Evolutionary conservation across 2,329 filamentous ascomycete species (phyloP).

Genomic region (Cladosporium sp.): DNA sequence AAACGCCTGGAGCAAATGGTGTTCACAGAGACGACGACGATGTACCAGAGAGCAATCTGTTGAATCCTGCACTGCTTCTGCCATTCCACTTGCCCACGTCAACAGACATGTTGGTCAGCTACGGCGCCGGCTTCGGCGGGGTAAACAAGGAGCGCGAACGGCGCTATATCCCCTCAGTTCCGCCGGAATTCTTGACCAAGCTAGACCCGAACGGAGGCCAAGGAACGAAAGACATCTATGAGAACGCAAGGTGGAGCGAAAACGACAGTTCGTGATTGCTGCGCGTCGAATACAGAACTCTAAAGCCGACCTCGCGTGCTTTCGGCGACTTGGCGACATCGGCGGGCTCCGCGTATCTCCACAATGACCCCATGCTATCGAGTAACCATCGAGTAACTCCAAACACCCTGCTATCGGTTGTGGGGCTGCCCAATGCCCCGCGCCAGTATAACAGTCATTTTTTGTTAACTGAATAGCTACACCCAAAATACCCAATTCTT

Average conservation of each 20-base stretch:
- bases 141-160: constrained; percentile 84
- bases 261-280: constrained; percentile 17
- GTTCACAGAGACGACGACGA: constrained; percentile 55
- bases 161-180: constrained; percentile 93
- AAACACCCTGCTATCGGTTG: not conserved
- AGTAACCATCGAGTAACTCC: not conserved
- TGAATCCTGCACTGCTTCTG: constrained; percentile 86
- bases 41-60: constrained; percentile 65
- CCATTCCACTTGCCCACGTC: constrained; percentile 93
- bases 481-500: not conserved
- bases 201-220: constrained; percentile 53
- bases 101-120: constrained; percentile 94
- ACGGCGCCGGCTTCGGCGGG: constrained; percentile 89
- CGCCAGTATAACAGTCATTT: constrained; percentile 5
- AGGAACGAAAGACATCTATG: constrained; percentile 25
- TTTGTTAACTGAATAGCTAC: not conserved
- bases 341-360: constrained; percentile 7
- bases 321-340: constrained; percentile 12
- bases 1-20: constrained; percentile 14
- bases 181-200: constrained; percentile 85
- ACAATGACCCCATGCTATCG: constrained; percentile 1
- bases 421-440: constrained; percentile 11
- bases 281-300: not conserved
- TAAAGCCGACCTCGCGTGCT: not conserved
- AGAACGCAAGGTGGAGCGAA: constrained; percentile 26